Evolutionary conservation across 1,139 yeast species (phyloP), one percentile per base, ranked within the genome.

Genomic region (Candida sp.): DNA sequence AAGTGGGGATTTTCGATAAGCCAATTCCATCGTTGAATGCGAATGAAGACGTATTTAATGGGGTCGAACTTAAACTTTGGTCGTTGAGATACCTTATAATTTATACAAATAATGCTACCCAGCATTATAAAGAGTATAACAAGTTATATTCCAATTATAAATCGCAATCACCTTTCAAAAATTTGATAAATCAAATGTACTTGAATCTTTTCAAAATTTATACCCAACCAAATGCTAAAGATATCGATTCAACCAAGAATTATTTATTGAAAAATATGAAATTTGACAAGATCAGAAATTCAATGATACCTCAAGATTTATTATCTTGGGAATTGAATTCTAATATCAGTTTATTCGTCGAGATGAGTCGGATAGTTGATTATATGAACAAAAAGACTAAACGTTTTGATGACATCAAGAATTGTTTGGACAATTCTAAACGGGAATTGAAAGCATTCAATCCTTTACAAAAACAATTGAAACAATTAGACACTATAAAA

Each of bases 251-350:
- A 6, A 48, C 58, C 35, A 46, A 53, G 42, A 69, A 69, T 43
- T 68, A 51, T 45, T 50, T 70, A 41, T 46, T 49, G 21, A 69
- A 69, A 43, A 68, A 67, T 45, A 52, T 69, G 39, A 66, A 64
- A 41, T 42, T 58, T 23, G 61, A 56, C 4, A 65, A 64, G 43
- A 44, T 66, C 15, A 52, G 53, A 41, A 33, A 46, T 15, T 35
- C 41, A 12, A 45, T 56, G 23, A 39, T 54, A 11, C 52, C 52
- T 2, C 44, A 42, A 15, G 40, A 51, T 29, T 34, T 52, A 2
- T 47, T 57, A 36, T 52, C 56, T 0, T 53, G 61, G 50, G 60
- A 62, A 23, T 45, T 61, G 33, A 63, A 57, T 43, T 53, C 57
- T 42, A 58, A 57, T 39, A 45, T 65, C 11, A 43, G 55, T 3